A percentile compares a stretch with the other conserved stretches of the same genome.
Evolutionary conservation across 192 early-diverging fungal genomes (phyloP).

Genomic region (Umbelopsis vinacea): DNA sequence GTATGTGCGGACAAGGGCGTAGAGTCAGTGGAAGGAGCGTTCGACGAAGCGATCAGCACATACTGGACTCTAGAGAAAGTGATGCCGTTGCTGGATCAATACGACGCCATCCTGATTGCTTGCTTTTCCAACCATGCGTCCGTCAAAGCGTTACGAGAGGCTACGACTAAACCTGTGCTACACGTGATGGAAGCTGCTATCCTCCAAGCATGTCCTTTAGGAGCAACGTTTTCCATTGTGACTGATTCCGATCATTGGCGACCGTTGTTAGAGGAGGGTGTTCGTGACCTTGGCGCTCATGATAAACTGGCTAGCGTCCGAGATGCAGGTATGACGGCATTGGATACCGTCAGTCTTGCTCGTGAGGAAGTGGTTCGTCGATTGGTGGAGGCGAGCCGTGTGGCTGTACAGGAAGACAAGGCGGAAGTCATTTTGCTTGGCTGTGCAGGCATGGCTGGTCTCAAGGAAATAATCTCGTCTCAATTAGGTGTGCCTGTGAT

Average conservation of each 20-base stretch:
- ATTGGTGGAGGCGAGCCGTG: slow-evolving; percentile 8
- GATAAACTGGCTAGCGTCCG: slow-evolving; percentile 25
- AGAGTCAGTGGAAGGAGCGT: slow-evolving; percentile 29
- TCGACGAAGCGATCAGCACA: slow-evolving; percentile 25
- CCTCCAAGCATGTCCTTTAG: slow-evolving; percentile 26
- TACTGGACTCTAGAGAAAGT: slow-evolving; percentile 32
- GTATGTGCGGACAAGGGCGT: slow-evolving; percentile 25
- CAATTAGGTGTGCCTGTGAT: slow-evolving; percentile 29
- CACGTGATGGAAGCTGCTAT: slow-evolving; percentile 30
- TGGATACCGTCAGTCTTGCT: slow-evolving; percentile 25
- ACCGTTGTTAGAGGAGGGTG: slow-evolving; percentile 22
- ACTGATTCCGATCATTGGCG: slow-evolving; percentile 30
- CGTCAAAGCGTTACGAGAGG: slow-evolving; percentile 26
- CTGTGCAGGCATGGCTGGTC: slow-evolving; percentile 25
- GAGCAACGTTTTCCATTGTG: slow-evolving; percentile 24
- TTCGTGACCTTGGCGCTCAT: slow-evolving; percentile 9
- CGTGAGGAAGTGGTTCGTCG: slow-evolving; percentile 5
- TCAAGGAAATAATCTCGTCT: slow-evolving; percentile 8
- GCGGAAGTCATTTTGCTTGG: slow-evolving; percentile 28
- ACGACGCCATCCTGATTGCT: slow-evolving; percentile 24
- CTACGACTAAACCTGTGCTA: slow-evolving; percentile 24
- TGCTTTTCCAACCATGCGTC: slow-evolving; percentile 28
- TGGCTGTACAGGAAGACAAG: slow-evolving; percentile 22
- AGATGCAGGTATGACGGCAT: slow-evolving; percentile 27
- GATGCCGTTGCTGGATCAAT: slow-evolving; percentile 3